phyloP scores from a whole-genome alignment of 345 rosid species.

The Brassica nigra region DNA sequence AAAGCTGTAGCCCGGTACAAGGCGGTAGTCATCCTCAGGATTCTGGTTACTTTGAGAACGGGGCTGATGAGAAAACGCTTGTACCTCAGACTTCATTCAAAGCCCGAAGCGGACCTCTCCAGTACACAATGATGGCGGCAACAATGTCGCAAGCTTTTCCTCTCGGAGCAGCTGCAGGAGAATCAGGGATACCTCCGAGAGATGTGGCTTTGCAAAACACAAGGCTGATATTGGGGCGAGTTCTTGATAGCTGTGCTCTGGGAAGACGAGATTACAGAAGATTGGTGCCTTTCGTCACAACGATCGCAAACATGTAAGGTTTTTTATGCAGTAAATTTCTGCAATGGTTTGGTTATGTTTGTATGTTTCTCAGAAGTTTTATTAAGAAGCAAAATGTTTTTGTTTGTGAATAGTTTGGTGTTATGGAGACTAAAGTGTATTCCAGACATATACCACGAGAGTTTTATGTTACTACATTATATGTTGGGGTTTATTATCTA shows the following conservation, averaged over 20 bases:
- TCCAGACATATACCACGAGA: not conserved
- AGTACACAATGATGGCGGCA: conserved; percentile 56
- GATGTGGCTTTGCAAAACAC: conserved; percentile 90
- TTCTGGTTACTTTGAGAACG: conserved; percentile 64
- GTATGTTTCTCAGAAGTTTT: conserved; percentile 13
- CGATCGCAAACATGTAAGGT: conserved; percentile 23
- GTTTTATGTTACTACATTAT: conserved; percentile 16
- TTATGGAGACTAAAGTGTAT: conserved; percentile 28
- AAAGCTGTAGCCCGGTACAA: conserved; percentile 85
- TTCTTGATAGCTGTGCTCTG: conserved; percentile 78
- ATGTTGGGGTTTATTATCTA: not conserved
- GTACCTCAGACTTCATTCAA: conserved; percentile 88
- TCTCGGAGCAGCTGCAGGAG: conserved; percentile 47
- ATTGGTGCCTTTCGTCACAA: conserved; percentile 90
- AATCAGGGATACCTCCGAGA: conserved; percentile 66
- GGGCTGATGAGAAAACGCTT: conserved; percentile 67
- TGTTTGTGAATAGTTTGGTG: conserved; percentile 35
- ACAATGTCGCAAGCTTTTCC: conserved; percentile 46
- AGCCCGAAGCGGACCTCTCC: conserved; percentile 90
- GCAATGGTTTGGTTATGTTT: not conserved
- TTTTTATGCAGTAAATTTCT: conserved; percentile 28
- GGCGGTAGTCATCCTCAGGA: conserved; percentile 66
- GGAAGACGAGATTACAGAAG: conserved; percentile 90
- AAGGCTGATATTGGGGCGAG: conserved; percentile 79
- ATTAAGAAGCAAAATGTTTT: conserved; percentile 25